Evolutionary conservation across 2,329 filamentous ascomycete genomes (phyloP), one percentile per base, ranked within the genome.

Genomic region (Sclerotinia subarctica): DNA sequence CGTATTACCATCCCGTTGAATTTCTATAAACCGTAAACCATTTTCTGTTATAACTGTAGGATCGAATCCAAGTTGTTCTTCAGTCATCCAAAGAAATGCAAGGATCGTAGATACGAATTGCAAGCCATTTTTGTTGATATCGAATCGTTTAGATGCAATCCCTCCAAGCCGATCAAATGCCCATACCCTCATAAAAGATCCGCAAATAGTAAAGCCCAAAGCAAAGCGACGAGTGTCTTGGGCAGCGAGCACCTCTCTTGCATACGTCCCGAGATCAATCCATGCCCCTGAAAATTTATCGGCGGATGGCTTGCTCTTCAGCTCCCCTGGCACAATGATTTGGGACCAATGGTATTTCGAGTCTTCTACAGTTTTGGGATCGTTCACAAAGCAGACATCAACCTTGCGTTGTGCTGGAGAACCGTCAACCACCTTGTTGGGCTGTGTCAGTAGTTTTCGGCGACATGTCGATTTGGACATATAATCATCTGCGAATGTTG

Each of bases 101-200:
- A 38, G 35, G 35, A 38, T 38, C 35, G 32, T 32, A 7, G 19
- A 60, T 60, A 60, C 53, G 35, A 56, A 56, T 6, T 29, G 13
- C 5, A 29, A 24, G 10, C 53, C 53, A 17, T 78, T 68, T 67
- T 76, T 69, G n/a, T 59, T 38, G 38, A 59, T 59, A 59, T 59
- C 38, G 66, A 79, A 76, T 58, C 69, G 65, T 35, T 69, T 69
- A 26, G 71, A 73, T 71, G 73, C 77, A 60, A 76, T 78, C 7
- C 68, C 65, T 13, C 77, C 75, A 58, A 74, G 79, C 69, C 76
- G 73, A 68, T 79, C 75, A 66, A 78, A 78, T 11, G 78, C 71
- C 76, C 72, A 79, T 19, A 73, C 69, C 68, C 76, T 72, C 38
- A 59, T 59, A 5, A 59, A 24, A 26, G 32, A 42, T n/a, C 57